Percentiles rank a stretch among this genome's conserved stretches.
Evolutionary conservation across 2,329 filamentous ascomycete genomes (phyloP).

Genomic region (Calonectria pseudoturangicola): DNA sequence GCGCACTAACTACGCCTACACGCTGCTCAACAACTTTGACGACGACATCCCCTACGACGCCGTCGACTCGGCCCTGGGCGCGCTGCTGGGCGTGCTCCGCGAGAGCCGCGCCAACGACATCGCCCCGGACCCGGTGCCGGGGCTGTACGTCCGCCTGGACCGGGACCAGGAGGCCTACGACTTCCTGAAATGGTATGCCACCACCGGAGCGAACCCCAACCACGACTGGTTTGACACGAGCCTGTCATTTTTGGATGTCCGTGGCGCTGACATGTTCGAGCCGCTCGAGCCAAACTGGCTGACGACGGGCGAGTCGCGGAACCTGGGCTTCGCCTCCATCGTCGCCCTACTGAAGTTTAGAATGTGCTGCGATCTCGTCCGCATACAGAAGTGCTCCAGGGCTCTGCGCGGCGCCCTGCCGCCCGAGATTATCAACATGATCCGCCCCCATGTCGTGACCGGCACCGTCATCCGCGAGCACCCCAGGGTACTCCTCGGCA

Average conservation of each 20-base stretch:
- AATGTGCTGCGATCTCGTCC: background rate
- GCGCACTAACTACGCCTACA: background rate
- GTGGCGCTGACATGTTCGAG: background rate
- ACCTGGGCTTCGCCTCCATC: background rate
- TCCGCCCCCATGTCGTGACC: background rate
- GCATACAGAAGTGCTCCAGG: conserved; percentile 6
- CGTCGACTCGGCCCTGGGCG: background rate
- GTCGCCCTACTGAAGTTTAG: background rate
- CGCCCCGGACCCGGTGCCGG: background rate
- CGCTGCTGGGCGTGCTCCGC: background rate
- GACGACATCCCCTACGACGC: background rate
- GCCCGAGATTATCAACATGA: conserved; percentile 1
- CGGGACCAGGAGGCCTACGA: conserved; percentile 23
- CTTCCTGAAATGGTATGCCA: conserved; percentile 5
- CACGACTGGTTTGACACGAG: background rate
- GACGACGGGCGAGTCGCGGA: background rate
- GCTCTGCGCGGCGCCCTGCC: background rate
- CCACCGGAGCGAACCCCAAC: background rate
- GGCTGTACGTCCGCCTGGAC: background rate
- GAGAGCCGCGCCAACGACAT: background rate
- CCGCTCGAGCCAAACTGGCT: conserved; percentile 12
- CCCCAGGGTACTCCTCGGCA: background rate
- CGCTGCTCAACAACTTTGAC: background rate
- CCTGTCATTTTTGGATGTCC: conserved; percentile 10
- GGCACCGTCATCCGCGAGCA: background rate